phyloP scores from a whole-genome alignment of 148 eudicot species.

The Rhododendron molle region DNA sequence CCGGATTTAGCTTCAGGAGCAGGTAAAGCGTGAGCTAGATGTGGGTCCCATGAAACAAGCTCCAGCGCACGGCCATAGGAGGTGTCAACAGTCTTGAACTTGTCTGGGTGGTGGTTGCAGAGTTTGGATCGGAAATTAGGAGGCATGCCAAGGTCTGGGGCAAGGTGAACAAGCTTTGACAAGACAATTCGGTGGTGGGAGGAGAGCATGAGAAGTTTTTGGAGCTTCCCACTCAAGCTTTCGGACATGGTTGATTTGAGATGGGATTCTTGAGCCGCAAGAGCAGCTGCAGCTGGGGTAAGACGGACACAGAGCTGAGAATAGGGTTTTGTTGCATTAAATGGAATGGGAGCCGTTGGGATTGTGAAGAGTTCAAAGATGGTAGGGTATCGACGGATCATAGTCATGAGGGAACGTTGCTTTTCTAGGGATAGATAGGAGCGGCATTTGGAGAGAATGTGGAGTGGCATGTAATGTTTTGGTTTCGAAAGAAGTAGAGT shows the following conservation, averaged over 20 bases:
- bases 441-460: conserved; percentile 69
- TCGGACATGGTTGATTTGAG: conserved; percentile 43
- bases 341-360: conserved; percentile 62
- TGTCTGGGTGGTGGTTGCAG: conserved; percentile 72
- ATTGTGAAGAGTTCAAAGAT: conserved; percentile 79
- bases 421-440: conserved; percentile 56
- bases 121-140: conserved; percentile 64
- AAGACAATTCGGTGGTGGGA: conserved; percentile 64
- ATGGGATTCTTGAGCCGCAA: conserved; percentile 49
- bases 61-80: conserved; percentile 94
- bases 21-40: conserved; percentile 44
- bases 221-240: conserved; percentile 58
- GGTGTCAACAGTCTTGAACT: conserved; percentile 72
- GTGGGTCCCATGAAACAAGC: conserved; percentile 70
- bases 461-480: conserved; percentile 75
- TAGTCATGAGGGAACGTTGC: conserved; percentile 57
- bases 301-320: conserved; percentile 81
- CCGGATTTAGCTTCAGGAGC: conserved; percentile 31
- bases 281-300: conserved; percentile 68
- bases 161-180: conserved; percentile 80
- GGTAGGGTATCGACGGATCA: conserved; percentile 86
- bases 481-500: conserved; percentile 86
- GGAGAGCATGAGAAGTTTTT: conserved; percentile 83
- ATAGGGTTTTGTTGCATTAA: conserved; percentile 53
- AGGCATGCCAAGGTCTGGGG: conserved; percentile 82